These are phyloP conservation scores for Spergularia marina DNA, from an alignment of 148 eudicot genomes.

Conservation along the genomic window DNA sequence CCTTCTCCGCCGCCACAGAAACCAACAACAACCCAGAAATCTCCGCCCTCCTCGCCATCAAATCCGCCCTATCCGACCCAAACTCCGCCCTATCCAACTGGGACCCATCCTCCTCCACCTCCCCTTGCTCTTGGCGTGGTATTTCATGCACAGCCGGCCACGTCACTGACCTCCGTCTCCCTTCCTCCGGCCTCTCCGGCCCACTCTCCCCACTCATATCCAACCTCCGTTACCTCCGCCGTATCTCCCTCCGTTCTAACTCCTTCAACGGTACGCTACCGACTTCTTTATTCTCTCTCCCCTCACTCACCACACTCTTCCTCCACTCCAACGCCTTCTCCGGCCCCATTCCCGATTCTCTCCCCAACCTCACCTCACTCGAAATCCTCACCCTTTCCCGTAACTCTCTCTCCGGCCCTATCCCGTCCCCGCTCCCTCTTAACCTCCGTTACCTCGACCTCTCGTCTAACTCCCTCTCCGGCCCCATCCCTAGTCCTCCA, in stretches of 20 bases:
- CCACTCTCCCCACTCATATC: background rate
- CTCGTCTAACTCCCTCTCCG: slow-evolving; percentile 4
- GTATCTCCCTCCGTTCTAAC: slow-evolving; percentile 10
- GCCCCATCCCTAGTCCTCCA: slow-evolving; percentile 15
- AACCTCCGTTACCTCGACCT: slow-evolving; percentile 3
- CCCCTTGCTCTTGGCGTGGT: slow-evolving; percentile 34
- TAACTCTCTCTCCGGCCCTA: slow-evolving; percentile 14
- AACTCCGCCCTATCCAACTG: slow-evolving; percentile 30
- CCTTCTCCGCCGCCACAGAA: slow-evolving; percentile 4
- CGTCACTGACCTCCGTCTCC: slow-evolving; percentile 17
- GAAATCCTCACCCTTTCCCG: background rate
- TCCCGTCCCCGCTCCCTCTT: background rate
- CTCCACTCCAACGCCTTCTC: slow-evolving; percentile 19
- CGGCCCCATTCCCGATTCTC: slow-evolving; percentile 6
- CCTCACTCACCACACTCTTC: background rate
- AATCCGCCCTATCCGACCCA: slow-evolving; percentile 21
- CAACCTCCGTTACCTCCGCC: background rate
- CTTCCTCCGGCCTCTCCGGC: slow-evolving; percentile 6
- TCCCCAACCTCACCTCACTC: slow-evolving; percentile 3
- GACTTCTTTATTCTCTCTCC: background rate
- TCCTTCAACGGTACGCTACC: slow-evolving; percentile 3
- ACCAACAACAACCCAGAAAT: slow-evolving; percentile 18
- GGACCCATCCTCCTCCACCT: slow-evolving; percentile 23
- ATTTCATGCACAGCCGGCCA: background rate
- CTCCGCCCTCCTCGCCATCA: slow-evolving; percentile 24